Evolutionary conservation across 495 filamentous ascomycete species (phyloP).

Genomic region (Xylaria telfairii): DNA sequence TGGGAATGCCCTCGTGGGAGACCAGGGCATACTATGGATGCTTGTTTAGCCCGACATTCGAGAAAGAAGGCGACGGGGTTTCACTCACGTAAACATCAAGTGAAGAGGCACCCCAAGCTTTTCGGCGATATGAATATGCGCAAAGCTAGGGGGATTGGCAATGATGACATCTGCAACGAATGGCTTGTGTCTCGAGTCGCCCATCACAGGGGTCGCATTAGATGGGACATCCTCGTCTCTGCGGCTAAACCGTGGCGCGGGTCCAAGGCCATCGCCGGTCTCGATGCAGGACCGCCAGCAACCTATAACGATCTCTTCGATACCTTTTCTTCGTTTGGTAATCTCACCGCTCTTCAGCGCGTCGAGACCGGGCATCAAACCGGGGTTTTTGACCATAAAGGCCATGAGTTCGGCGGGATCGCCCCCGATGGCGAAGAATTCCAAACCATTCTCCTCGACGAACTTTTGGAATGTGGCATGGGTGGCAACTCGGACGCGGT

Average conservation of each 20-base stretch:
- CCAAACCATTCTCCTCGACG: constrained; percentile 71
- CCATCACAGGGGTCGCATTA: constrained; percentile 18
- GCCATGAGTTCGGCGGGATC: constrained; percentile 83
- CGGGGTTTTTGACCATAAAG: constrained; percentile 87
- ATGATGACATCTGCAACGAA: constrained; percentile 86
- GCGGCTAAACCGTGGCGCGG: constrained; percentile 38
- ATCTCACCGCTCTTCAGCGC: constrained; percentile 73
- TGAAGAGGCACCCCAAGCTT: constrained; percentile 78
- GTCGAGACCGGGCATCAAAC: constrained; percentile 74
- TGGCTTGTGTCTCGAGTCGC: constrained; percentile 47
- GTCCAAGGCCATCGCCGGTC: constrained; percentile 56
- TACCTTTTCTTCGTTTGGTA: constrained; percentile 65
- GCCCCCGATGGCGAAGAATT: constrained; percentile 82
- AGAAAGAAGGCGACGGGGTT: neutral
- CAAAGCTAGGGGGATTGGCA: constrained; percentile 83
- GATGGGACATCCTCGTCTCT: constrained; percentile 26
- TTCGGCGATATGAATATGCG: constrained; percentile 82
- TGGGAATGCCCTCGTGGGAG: constrained; percentile 70
- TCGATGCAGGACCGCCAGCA: constrained; percentile 79
- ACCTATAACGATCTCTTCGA: constrained; percentile 74
- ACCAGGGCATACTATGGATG: constrained; percentile 64
- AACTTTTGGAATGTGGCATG: constrained; percentile 74
- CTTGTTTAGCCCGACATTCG: constrained; percentile 55
- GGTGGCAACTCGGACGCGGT: constrained; percentile 79
- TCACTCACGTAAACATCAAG: constrained; percentile 80